Evolutionary conservation across 2,329 filamentous ascomycete genomes (phyloP), one percentile per base, ranked within the genome.

Genomic region (Talaromyces islandicus): DNA sequence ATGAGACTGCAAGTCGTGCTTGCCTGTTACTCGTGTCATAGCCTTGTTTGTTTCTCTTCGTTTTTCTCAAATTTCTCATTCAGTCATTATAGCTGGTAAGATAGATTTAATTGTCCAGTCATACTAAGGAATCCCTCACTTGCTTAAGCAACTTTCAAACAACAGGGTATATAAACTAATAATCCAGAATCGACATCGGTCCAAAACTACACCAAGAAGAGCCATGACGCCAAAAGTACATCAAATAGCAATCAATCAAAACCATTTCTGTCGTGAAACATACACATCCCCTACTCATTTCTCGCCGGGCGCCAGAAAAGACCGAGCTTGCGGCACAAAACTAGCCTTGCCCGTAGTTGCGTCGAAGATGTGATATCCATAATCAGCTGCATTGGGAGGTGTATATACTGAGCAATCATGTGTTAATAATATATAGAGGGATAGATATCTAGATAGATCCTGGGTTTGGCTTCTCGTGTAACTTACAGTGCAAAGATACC

Each of bases 381-480:
- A 84, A 61, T 84, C 88, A 41, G 91, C 91, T 41, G 93, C 92
- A 69, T 96, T 95, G 3, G 92, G 92, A 38, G 92, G 92, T 14
- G 90, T 93, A 71, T 94, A 94, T 62, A 95, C 81, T 83, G 62
- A 29, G 50, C 29, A 60, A 52, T 60, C 24, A n/a, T 17, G n/a
- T 30, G 43, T 60, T 46, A 63, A 27, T 9, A 9, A 7, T 43
- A 54, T 24, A 51, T n/a, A n/a, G n/a, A n/a, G n/a, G n/a, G n/a
- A n/a, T n/a, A n/a, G n/a, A n/a, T n/a, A n/a, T n/a, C n/a, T n/a
- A n/a, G n/a, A 41, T 29, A n/a, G 38, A 7, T 14, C 14, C 41
- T 48, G 5, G 32, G 10, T 9, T 30, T 19, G 60, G 27, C 24
- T 54, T 48, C 25, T 21, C 25, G 10, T n/a, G 14, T 5, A 17